Evolutionary conservation across 140 eudicot genomes (phyloP).

Genomic region (Oenanthe javanica): DNA sequence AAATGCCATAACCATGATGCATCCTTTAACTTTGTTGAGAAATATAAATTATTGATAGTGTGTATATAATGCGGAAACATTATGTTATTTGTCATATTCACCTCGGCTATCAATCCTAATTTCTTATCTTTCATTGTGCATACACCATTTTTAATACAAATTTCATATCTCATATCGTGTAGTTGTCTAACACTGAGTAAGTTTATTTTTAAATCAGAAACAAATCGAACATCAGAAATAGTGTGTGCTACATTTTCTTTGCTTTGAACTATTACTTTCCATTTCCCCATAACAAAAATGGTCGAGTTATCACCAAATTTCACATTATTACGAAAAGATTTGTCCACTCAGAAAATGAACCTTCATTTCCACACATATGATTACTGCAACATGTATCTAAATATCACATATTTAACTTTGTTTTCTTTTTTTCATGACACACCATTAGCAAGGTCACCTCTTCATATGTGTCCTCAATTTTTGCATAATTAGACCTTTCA

Average conservation of each 20-base stretch:
- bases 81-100: not conserved
- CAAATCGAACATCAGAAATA: not conserved
- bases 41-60: too few relatives aligned
- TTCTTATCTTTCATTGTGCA: not conserved
- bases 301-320: not conserved
- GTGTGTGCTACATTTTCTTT: not conserved
- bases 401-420: not conserved
- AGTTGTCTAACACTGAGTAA: not conserved
- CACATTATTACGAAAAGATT: not conserved
- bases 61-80: not conserved
- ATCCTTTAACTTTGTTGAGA: not conserved
- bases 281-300: not conserved
- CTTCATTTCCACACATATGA: not conserved
- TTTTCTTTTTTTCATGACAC: not conserved
- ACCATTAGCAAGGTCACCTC: not conserved
- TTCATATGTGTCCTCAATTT: not conserved
- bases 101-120: not conserved
- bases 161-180: not conserved
- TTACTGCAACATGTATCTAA: too few relatives aligned
- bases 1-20: not conserved
- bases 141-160: not conserved
- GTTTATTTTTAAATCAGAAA: not conserved
- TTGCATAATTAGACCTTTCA: too few relatives aligned
- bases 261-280: not conserved
- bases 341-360: not conserved